Evolutionary conservation across 805 yeast species (phyloP).

Genomic region (Henningerozyma blattae): DNA sequence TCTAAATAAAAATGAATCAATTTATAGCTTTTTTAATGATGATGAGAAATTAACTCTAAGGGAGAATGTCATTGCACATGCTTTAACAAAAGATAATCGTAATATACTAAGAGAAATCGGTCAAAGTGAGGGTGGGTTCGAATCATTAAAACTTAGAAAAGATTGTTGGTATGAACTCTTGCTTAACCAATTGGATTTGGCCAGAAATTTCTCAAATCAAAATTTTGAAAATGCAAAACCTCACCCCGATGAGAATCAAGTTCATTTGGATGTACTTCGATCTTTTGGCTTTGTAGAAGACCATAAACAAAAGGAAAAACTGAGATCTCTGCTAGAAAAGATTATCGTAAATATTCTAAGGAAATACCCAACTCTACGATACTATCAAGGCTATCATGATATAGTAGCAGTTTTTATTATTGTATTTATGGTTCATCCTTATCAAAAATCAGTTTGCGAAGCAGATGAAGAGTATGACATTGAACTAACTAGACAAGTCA

Average conservation of each 20-base stretch:
- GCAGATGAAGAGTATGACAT: slow-evolving; percentile 58
- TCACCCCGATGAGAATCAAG: slow-evolving; percentile 72
- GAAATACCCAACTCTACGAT: slow-evolving; percentile 47
- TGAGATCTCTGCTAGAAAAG: slow-evolving; percentile 17
- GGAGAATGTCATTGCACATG: slow-evolving; percentile 8
- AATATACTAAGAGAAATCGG: slow-evolving; percentile 12
- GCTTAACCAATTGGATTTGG: slow-evolving; percentile 9
- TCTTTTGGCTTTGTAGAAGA: slow-evolving; percentile 35
- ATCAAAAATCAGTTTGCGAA: slow-evolving; percentile 46
- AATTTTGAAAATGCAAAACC: slow-evolving; percentile 10
- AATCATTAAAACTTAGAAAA: slow-evolving; percentile 8
- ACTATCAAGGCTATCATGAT: slow-evolving; percentile 93
- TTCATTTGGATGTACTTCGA: slow-evolving; percentile 63
- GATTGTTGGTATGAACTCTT: slow-evolving; percentile 22
- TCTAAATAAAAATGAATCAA: background rate
- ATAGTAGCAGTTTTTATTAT: slow-evolving; percentile 56
- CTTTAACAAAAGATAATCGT: slow-evolving; percentile 7
- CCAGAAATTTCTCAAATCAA: background rate
- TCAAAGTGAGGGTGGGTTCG: slow-evolving; percentile 15
- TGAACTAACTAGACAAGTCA: slow-evolving; percentile 68
- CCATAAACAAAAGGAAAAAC: slow-evolving; percentile 9
- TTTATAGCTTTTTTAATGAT: background rate
- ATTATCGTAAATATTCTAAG: slow-evolving; percentile 46
- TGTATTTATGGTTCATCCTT: slow-evolving; percentile 27
- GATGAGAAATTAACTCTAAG: background rate